Percentiles rank a stretch among this genome's conserved stretches.
Evolutionary conservation across 2,329 filamentous ascomycete genomes (phyloP).

Genomic region (Cladosporium oxysporum): DNA sequence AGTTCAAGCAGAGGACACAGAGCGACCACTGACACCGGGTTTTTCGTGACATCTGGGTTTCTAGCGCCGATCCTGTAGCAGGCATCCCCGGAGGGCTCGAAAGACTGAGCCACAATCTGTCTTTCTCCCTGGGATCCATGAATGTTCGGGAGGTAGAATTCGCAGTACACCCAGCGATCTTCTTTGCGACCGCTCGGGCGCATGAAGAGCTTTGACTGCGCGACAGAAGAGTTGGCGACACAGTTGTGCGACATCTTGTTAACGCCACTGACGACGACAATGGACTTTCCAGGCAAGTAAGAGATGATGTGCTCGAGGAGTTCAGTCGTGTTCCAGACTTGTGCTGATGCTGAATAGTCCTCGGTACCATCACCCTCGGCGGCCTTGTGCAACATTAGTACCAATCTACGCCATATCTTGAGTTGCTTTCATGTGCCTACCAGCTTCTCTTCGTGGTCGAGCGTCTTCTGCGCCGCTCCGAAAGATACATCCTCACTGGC

Average conservation of each 20-base stretch:
- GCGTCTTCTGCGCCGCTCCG: not conserved
- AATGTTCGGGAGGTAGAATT: not conserved
- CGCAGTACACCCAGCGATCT: not conserved
- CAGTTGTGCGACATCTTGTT: not conserved
- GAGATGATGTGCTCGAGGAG: not conserved
- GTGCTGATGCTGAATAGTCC: not conserved
- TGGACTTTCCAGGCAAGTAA: not conserved
- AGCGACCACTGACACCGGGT: not conserved
- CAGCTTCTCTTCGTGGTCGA: not conserved
- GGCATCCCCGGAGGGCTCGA: not conserved
- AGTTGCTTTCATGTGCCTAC: not conserved
- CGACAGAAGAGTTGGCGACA: not conserved
- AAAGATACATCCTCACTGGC: not conserved
- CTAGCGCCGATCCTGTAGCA: not conserved
- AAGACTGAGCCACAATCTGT: not conserved
- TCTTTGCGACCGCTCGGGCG: not conserved
- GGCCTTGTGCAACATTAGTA: not conserved
- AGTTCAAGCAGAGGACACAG: constrained; percentile 1
- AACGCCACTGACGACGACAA: not conserved
- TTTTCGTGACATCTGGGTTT: not conserved
- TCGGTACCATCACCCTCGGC: not conserved
- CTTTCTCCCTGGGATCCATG: not conserved
- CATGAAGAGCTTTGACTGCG: not conserved
- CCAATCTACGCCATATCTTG: not conserved
- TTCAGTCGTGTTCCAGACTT: not conserved